Conservation (phyloP, 1,139 yeast genomes). For the Debaryomyces robertsiae region DNA sequence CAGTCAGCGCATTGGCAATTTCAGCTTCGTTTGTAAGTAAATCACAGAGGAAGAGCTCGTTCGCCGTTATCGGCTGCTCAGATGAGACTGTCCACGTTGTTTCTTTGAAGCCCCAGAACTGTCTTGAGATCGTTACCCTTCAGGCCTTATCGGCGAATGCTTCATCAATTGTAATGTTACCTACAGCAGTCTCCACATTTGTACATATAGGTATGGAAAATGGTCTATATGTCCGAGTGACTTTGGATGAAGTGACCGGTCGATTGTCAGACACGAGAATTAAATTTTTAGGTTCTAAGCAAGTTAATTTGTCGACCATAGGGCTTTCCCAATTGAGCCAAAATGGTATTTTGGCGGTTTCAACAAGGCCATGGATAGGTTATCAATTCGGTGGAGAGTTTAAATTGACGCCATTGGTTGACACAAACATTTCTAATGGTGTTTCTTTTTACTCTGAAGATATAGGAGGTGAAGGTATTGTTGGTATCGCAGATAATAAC, state of each 20-base stretch:
- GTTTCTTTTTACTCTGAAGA: conserved; percentile 67
- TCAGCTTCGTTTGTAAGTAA: conserved; percentile 35
- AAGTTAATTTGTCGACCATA: conserved; percentile 53
- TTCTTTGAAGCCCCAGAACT: conserved; percentile 63
- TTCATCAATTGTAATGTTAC: conserved; percentile 46
- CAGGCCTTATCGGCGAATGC: conserved; percentile 71
- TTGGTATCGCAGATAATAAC: conserved; percentile 57
- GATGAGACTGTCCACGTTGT: conserved; percentile 73
- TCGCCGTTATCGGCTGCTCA: conserved; percentile 68
- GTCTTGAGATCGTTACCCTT: conserved; percentile 62
- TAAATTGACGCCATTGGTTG: conserved; percentile 46
- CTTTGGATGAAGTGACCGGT: conserved; percentile 62
- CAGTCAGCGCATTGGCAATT: conserved; percentile 58
- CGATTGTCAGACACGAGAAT: conserved; percentile 65
- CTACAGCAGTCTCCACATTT: conserved; percentile 16
- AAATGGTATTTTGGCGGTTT: conserved; percentile 40
- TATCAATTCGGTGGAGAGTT: conserved; percentile 28
- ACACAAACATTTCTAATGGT: conserved; percentile 33
- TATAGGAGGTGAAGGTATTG: conserved; percentile 60
- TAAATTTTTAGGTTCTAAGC: conserved; percentile 72
- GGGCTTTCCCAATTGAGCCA: conserved; percentile 20
- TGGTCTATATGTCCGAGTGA: conserved; percentile 75
- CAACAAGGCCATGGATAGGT: conserved; percentile 47
- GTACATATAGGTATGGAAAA: conserved; percentile 80
- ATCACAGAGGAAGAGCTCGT: conserved; percentile 54